Evolutionary conservation across 768 basidiomycete genomes (phyloP).

Genomic region (Suillus discolor): DNA sequence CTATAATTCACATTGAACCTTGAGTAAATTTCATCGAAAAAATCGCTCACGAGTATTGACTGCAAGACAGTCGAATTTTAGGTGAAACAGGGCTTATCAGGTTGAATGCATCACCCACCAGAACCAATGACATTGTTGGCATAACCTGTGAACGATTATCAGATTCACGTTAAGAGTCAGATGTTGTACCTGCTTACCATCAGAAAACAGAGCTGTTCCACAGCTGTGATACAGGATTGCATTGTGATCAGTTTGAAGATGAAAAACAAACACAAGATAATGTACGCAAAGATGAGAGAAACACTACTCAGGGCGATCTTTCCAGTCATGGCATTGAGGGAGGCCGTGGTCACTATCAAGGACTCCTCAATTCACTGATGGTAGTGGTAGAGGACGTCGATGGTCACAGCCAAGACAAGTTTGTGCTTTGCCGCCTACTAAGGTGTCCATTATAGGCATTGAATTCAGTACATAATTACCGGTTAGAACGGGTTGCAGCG

Average conservation of each 20-base stretch:
- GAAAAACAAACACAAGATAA: slow-evolving; percentile 12
- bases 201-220: too few species aligned
- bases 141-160: slow-evolving; percentile 54
- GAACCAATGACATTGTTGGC: slow-evolving; percentile 79
- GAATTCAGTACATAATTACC: too few species aligned
- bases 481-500: too few species aligned
- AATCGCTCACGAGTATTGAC: slow-evolving; percentile 65
- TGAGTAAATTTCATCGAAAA: background rate
- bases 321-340: slow-evolving; percentile 14
- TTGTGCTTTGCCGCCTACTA: too few species aligned
- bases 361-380: too few species aligned
- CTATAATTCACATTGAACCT: slow-evolving; percentile 37
- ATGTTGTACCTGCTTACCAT: slow-evolving; percentile 49
- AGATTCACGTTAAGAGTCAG: background rate
- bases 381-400: background rate
- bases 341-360: too few species aligned
- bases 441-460: too few species aligned
- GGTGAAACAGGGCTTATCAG: background rate
- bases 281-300: slow-evolving; percentile 85
- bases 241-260: slow-evolving; percentile 3
- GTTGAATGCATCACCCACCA: slow-evolving; percentile 49
- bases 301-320: slow-evolving; percentile 48
- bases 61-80: slow-evolving; percentile 27
- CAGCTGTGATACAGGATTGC: slow-evolving; percentile 48
- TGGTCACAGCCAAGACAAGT: too few species aligned